Evolutionary conservation across 345 rosid genomes (phyloP), one percentile per base, ranked within the genome.

Genomic region (Linum usitatissimum): DNA sequence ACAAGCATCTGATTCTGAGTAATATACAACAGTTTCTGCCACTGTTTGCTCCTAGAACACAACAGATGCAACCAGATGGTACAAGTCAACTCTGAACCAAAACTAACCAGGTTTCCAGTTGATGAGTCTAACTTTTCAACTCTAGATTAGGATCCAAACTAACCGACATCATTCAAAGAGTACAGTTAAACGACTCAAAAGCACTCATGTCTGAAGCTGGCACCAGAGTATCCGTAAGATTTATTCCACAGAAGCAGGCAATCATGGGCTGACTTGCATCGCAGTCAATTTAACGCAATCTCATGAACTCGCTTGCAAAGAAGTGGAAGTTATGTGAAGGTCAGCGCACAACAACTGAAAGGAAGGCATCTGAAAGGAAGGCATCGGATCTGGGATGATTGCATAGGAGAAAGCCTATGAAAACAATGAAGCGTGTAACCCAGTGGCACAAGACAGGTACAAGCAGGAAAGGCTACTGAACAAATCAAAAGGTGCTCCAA

Each of bases 11-110:
- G 38, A 34, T 34, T 34, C 38, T 34, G 28, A 23, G 2, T 23
- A 23, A 23, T 23, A 23, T 23, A 23, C 28, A 0, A 23, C 28
- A 23, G 28, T 23, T 23, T 23, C 28, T 34, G 56, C 71, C 67
- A 73, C 70, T 60, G 64, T 70, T 18, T 30, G 64, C 45, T 71
- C 62, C 53, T 57, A 62, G 65, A 61, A 64, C 38, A 61, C 64
- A 58, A 20, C 61, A 58, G 3, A 40, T 34, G 31, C 59, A 65
- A 53, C 64, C 62, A 17, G 39, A 31, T 9, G 65, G 64, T 19
- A 59, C 59, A 53, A 31, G 63, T 18, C 20, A 56, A 55, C 20
- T 34, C 40, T 38, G 31, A 67, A 19, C 12, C 17, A 55, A 20
- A 55, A 69, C 55, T 53, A 51, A 31, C 12, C 14, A 58, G 55